Base-by-base conservation (phyloP, 108 stramenopile species). In the Chaetoceros tenuissimus region DNA sequence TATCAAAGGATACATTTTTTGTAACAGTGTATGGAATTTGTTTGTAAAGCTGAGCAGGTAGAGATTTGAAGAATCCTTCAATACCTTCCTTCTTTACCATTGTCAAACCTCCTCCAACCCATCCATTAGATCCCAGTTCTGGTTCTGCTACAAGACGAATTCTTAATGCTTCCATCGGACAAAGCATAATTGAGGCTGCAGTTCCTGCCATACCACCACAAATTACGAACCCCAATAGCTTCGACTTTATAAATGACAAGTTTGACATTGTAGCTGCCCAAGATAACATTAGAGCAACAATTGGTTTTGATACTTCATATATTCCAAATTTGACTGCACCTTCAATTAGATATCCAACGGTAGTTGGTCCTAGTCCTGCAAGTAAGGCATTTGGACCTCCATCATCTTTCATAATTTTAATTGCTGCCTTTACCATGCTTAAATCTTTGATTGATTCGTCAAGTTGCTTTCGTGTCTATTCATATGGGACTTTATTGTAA, bases 11-110 rank as follows among this genome's bases (percentile, higher is more conserved):
- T 2, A 88, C 88, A 62, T 93, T 89, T 53, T 95, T 92, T 23
- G 87, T 85, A 46, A 89, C 74, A 22, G 95, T 96, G 67, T 96
- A 96, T 0, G 94, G 94, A 1, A 93, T 78, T 72, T 96, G 95
- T 61, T 96, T 96, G 31, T 66, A 65, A 24, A 93, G 59, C 79
- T 92, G 88, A 0, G 94, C 88, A 24, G 69, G 69, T 26, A 89
- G 25, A 8, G 79, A 79, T 28, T 78, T 75, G 34, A 60, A 62
- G 18, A 83, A 64, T 49, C 77, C 77, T 18, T 56, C 26, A 2
- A 78, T 54, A 22, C 89, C 87, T 59, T 90, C 93, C 8, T 59
- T 53, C 52, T 63, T 62, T 10, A 85, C 21, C 60, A 85, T 83
- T 28, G 49, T 55, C 13, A 53, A 53, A 13, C 69, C 75, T 19